Base-by-base conservation (phyloP, 768 basidiomycete genomes). In the Pleurotus ostreatus region DNA sequence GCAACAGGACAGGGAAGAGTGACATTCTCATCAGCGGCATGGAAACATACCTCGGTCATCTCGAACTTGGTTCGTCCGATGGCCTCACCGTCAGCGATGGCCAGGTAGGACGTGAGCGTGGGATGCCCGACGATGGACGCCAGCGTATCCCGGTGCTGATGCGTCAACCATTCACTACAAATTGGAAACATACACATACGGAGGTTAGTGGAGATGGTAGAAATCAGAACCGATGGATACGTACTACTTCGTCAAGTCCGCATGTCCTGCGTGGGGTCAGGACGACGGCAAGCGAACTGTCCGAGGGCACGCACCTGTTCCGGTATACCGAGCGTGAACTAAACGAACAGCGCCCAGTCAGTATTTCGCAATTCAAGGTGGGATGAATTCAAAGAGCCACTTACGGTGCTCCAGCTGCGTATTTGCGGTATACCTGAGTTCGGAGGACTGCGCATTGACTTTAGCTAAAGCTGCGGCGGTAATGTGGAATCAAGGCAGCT, bases 291-390 rank as follows among this genome's bases (percentile, higher is more conserved):
- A 37, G 47, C 55, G 41, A 39, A 34, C 52, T 8, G 18, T 55
- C 30, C 41, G 38, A 46, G 26, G 15, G 30, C 40, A 77, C 85
- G 46, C 61, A 92, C 92, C 94, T 39, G 96, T 99, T 43, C 96
- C 96, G 22, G 93, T 94, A 68, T 97, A 97, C 56, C 95, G 83
- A 63, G 95, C 92, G 69, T 98, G 95, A 60, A 98, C 94, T 97
- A 52, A 39, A 16, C 20, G 57, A 30, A 55, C 46, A 38, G 53
- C 60, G 55, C 57, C 59, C 59, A 62, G 47, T 64, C 44, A 58
- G 55, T 30, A 46, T 60, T 44, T 55, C 40, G 60, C 55, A 40
- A 58, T 34, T 20, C 34, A 56, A 47, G 37, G 46, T 49, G 23
- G 55, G 53, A 20, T 23, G 49, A 48, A 25, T 25, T 25, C 23